Base-by-base conservation (phyloP, 108 stramenopile genomes). In the Conticribra weissflogii region DNA sequence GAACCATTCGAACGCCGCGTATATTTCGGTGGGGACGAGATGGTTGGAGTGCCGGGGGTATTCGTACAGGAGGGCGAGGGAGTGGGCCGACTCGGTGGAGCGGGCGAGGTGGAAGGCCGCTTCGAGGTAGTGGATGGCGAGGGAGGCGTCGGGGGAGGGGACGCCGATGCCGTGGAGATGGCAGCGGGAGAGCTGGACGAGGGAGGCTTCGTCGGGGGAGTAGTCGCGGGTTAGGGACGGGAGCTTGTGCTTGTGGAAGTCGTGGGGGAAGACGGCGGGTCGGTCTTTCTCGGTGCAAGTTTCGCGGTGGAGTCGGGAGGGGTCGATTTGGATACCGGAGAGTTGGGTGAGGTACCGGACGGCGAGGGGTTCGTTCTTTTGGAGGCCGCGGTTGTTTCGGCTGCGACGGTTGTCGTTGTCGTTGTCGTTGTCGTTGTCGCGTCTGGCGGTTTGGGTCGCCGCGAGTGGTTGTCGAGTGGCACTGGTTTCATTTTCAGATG, bases 1-100 rank as follows among this genome's bases (percentile, higher is more conserved):
- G 72, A 95, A 95, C 90, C 90, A 95, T 58, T 84, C 83, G 19
- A 81, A 86, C 3, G 94, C 94, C 0, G 88, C 89, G 23, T 80
- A 81, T n/a, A 95, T 88, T 59, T 95, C 94, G 31, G 88, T 71
- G 17, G 71, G 83, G 17, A 91, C 72, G n/a, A 79, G 64, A 32
- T 66, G 66, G 65, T 71, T 71, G 23, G 68, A 83, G 58, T 83
- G 74, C 15, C 63, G 61, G 31, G 88, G 88, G 69, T 92, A 90
- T 71, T 95, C 94, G 63, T 88, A 92, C 2, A 91, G 74, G n/a
- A 85, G 36, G 0, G 90, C 94, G 24, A 89, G 65, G 22, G 86
- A 80, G 55, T 92, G 86, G 5, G 94, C 94, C 4, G 89, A 81
- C 32, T 90, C 81, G 32, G 70, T 47, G 54, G 90, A 88, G 1